These are phyloP conservation scores for Thermochaetoides dissita DNA, from an alignment of 2,329 filamentous ascomycete genomes.

Conservation along the genomic window DNA sequence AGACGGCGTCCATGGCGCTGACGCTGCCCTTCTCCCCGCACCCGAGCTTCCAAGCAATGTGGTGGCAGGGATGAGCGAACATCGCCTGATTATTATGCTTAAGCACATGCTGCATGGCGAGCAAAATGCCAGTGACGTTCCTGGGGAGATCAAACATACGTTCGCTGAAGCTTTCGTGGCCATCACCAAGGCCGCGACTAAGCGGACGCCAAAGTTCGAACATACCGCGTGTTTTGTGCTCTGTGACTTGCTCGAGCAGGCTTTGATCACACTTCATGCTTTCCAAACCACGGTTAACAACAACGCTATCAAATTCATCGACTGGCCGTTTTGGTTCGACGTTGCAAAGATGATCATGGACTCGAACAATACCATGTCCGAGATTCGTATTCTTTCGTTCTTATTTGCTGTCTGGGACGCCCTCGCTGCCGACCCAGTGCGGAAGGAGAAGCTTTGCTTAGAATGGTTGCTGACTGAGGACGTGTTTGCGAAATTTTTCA, in stretches of 20 bases:
- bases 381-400: constrained; percentile 72
- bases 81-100: constrained; percentile 67
- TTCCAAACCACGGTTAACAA: constrained; percentile 24
- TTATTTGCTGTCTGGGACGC: constrained; percentile 69
- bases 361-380: constrained; percentile 79
- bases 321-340: constrained; percentile 76
- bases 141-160: constrained; percentile 41
- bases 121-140: constrained; percentile 26
- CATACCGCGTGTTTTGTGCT: constrained; percentile 74
- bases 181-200: constrained; percentile 59
- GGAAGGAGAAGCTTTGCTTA: constrained; percentile 57
- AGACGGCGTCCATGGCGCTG: constrained; percentile 37
- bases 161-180: constrained; percentile 65
- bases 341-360: constrained; percentile 67
- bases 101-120: constrained; percentile 51
- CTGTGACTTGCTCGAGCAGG: constrained; percentile 83
- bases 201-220: constrained; percentile 65
- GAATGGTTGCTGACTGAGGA: constrained; percentile 62
- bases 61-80: constrained; percentile 73
- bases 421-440: constrained; percentile 47
- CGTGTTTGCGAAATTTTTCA: constrained; percentile 71
- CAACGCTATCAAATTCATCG: constrained; percentile 34
- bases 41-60: constrained; percentile 52
- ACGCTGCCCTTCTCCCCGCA: constrained; percentile 44
- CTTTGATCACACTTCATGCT: constrained; percentile 47